Percentiles rank a stretch among this genome's conserved stretches.
Conservation (phyloP, 192 early-diverging fungal species). For the Coemansia sp. region DNA sequence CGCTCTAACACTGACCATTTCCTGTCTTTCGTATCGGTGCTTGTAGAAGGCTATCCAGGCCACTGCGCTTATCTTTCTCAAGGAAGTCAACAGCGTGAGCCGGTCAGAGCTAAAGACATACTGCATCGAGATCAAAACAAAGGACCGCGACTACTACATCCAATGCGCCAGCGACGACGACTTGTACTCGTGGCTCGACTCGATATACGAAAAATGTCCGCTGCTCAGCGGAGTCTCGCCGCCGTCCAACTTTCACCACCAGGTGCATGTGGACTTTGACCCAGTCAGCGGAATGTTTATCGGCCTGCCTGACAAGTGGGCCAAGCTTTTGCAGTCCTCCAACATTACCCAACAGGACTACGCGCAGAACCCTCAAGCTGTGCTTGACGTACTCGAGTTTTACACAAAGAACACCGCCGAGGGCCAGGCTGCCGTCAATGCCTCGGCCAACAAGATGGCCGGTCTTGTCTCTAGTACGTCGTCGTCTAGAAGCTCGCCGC, state of each 20-base stretch:
- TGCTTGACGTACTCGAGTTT: conserved; percentile 96
- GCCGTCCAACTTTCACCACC: conserved; percentile 62
- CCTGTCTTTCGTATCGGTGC: conserved; percentile 2
- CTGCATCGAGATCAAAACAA: conserved; percentile 92
- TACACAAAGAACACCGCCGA: conserved; percentile 83
- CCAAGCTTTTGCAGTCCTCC: conserved; percentile 86
- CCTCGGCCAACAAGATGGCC: conserved; percentile 59
- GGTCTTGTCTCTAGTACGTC: conserved; percentile 51
- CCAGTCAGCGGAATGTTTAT: conserved; percentile 60
- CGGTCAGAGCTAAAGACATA: conserved; percentile 90
- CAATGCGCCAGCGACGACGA: conserved; percentile 95
- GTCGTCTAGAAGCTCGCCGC: conserved; percentile 24
- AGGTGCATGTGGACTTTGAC: conserved; percentile 63
- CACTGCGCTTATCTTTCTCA: conserved; percentile 85
- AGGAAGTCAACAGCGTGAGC: conserved; percentile 85
- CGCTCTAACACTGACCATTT: not conserved
- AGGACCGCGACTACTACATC: conserved; percentile 91
- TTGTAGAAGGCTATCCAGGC: conserved; percentile 66
- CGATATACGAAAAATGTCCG: conserved; percentile 79
- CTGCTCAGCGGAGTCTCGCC: conserved; percentile 54
- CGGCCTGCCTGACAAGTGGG: conserved; percentile 96
- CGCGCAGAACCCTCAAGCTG: conserved; percentile 96
- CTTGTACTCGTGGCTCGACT: conserved; percentile 98
- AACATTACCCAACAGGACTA: conserved; percentile 98
- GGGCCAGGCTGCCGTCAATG: conserved; percentile 40